Base-by-base conservation (phyloP, 2,329 filamentous ascomycete species). In the Endocalyx cinctus region DNA sequence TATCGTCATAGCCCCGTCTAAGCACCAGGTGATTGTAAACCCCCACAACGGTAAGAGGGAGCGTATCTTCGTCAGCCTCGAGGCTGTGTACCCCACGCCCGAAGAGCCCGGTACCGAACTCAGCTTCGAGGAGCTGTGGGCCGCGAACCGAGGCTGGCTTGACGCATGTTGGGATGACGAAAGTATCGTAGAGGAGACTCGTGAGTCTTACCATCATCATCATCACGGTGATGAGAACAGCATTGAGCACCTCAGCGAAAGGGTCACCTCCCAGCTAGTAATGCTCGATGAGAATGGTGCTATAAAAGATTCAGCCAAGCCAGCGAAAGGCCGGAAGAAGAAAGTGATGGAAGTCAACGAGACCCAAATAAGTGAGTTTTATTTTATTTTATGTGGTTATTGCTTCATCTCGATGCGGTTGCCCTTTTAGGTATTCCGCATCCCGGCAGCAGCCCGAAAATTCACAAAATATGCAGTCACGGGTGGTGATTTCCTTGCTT, bases 91-190 rank as follows among this genome's bases (percentile, higher is more conserved):
- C 52, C 89, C 88, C 7, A 82, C 82, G 25, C 76, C 78, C 15
- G 75, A 82, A 28, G 74, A 84, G 39, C 72, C 79, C 2, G 78
- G 77, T 4, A 79, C 79, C 19, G 90, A 96, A 59, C 73, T 85
- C 41, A 90, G 86, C 52, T 94, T 97, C 54, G 92, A 98, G 56
- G 92, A 98, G 62, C 65, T 98, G 15, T 79, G 88, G 63, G 90
- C 90, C 18, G 73, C 72, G 26, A 78, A 78, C 45, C 75, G 85
- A 36, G 90, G 90, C 1, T 81, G 79, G 67, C 62, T 84, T 20
- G 64, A 76, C 42, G 67, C 67, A 28, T 62, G 66, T 13, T 84
- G 77, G 77, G 64, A 71, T 17, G 63, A 69, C 5, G 64, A 69
- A 18, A 40, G 37, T 38, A 31, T 46, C 10, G 29, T 39, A 17